Conservation (phyloP, 768 basidiomycete species). For the Coprinopsis marcescibilis region DNA sequence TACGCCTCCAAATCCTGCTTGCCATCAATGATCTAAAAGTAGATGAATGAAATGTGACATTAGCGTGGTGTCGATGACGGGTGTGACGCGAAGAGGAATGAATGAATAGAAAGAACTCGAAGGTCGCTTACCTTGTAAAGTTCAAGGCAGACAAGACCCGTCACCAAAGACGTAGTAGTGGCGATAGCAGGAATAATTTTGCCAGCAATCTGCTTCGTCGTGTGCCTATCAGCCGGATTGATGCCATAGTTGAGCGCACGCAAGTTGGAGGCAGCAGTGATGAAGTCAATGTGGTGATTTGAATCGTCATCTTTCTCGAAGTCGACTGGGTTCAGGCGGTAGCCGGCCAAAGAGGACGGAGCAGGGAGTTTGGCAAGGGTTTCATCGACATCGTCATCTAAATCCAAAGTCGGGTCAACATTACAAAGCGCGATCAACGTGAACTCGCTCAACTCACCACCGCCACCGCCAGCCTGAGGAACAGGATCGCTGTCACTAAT, state of each 20-base stretch:
- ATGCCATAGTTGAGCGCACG: constrained; percentile 95
- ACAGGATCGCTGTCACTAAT: constrained; percentile 90
- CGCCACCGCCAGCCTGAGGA: constrained; percentile 39
- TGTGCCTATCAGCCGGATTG: constrained; percentile 77
- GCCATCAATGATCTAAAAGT: constrained; percentile 79
- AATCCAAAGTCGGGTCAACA: constrained; percentile 12
- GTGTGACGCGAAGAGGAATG: too few relatives aligned
- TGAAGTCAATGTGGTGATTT: constrained; percentile 98
- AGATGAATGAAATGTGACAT: not conserved
- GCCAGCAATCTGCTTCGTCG: constrained; percentile 96
- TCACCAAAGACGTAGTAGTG: constrained; percentile 94
- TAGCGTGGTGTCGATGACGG: too few relatives aligned
- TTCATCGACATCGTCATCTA: constrained; percentile 50
- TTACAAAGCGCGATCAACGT: not conserved
- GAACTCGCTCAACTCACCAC: constrained; percentile 25
- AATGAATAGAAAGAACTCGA: not conserved
- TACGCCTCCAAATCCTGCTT: constrained; percentile 91
- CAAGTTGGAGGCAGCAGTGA: constrained; percentile 95
- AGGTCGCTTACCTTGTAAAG: constrained; percentile 74
- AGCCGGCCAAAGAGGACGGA: constrained; percentile 92
- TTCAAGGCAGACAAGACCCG: constrained; percentile 94
- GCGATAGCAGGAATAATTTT: constrained; percentile 99
- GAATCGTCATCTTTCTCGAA: constrained; percentile 99
- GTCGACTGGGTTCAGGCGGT: constrained; percentile 89
- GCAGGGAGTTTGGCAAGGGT: constrained; percentile 70